These are phyloP conservation scores for Withania somnifera DNA, from an alignment of 305 asterid species.

Conservation along the genomic window DNA sequence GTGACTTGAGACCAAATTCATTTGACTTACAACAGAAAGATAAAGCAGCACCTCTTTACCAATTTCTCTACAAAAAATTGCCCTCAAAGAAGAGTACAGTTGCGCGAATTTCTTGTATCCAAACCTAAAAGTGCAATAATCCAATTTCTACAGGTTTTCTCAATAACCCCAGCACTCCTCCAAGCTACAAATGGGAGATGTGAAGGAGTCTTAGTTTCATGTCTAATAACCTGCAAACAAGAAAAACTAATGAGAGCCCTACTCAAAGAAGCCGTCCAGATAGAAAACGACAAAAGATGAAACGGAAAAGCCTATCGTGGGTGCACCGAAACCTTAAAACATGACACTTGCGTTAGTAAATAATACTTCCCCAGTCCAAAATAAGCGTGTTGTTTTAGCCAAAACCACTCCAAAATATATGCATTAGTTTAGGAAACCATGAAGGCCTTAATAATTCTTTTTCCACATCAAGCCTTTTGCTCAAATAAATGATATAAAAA, in stretches of 20 bases:
- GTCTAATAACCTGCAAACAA: neutral
- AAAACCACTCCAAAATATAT: neutral
- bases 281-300: neutral
- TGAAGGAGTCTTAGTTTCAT: slow-evolving; percentile 1
- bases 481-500: neutral
- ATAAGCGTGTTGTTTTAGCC: neutral
- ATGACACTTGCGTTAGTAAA: neutral
- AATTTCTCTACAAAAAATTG: neutral
- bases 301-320: neutral
- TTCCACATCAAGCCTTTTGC: neutral
- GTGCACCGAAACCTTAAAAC: neutral
- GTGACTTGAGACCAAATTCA: neutral
- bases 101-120: neutral
- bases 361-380: neutral
- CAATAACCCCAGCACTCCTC: slow-evolving; percentile 9
- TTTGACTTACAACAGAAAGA: neutral
- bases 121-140: neutral
- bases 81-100: neutral
- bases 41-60: neutral
- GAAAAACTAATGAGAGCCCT: neutral
- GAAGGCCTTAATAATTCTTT: neutral
- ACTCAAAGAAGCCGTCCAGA: neutral
- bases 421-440: neutral
- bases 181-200: slow-evolving; percentile 5
- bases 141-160: slow-evolving; percentile 3